A percentile compares a stretch with the other conserved stretches of the same genome.
Evolutionary conservation across 1,139 yeast genomes (phyloP).

Genomic region (Hyphopichia fennica): DNA sequence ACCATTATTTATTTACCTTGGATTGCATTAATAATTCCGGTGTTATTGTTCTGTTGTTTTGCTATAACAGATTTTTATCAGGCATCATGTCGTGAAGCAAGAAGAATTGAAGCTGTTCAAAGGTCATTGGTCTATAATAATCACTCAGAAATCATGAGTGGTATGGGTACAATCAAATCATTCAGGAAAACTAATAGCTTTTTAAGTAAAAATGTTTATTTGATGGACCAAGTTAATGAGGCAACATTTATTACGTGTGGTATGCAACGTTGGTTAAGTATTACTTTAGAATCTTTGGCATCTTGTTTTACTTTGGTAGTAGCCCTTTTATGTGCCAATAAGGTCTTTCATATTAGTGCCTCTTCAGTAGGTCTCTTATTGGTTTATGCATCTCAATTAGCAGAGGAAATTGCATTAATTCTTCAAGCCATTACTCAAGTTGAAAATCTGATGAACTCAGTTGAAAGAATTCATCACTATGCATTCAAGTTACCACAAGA

Average conservation of each 20-base stretch:
- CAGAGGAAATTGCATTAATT: constrained; percentile 25
- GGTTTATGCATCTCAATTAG: constrained; percentile 25
- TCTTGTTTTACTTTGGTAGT: constrained; percentile 21
- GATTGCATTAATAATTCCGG: constrained; percentile 21
- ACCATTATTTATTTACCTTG: constrained; percentile 35
- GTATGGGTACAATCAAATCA: constrained; percentile 28
- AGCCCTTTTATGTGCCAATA: constrained; percentile 24
- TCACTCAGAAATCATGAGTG: constrained; percentile 22
- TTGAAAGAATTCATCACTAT: constrained; percentile 28
- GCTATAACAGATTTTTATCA: constrained; percentile 17
- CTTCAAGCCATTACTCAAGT: constrained; percentile 27
- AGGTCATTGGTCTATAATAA: constrained; percentile 20
- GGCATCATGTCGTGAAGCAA: constrained; percentile 20
- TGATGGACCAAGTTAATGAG: constrained; percentile 22
- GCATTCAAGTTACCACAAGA: constrained; percentile 52
- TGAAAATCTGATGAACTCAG: constrained; percentile 31
- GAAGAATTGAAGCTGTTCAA: constrained; percentile 20
- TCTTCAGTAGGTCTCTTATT: constrained; percentile 28
- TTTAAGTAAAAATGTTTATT: constrained; percentile 18
- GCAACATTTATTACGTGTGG: constrained; percentile 25
- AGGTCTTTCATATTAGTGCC: constrained; percentile 23
- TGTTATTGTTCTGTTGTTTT: constrained; percentile 12
- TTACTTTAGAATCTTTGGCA: constrained; percentile 24
- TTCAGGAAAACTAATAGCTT: constrained; percentile 17
- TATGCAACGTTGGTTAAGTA: constrained; percentile 27